Percentiles rank a stretch among this genome's conserved stretches.
Evolutionary conservation across 805 yeast genomes (phyloP).

Genomic region (Candida insectorum): DNA sequence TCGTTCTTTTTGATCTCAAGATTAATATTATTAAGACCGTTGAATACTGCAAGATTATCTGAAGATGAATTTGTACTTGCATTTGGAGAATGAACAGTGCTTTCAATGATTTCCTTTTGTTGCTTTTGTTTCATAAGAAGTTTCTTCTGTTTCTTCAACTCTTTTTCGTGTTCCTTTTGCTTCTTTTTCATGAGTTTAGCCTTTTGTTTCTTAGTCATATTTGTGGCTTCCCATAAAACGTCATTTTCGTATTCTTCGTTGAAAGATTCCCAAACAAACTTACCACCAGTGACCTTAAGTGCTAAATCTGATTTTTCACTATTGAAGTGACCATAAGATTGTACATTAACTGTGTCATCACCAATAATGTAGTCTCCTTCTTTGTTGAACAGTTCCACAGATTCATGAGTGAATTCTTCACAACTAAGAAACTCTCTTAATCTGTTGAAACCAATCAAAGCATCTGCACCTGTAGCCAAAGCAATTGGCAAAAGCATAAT

Average conservation of each 20-base stretch:
- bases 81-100: too few species aligned
- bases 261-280: slow-evolving; percentile 30
- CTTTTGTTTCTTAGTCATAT: slow-evolving; percentile 12
- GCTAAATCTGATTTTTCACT: slow-evolving; percentile 12
- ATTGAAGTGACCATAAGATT: too few species aligned
- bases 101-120: slow-evolving; percentile 3
- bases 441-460: slow-evolving; percentile 35
- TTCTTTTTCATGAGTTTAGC: slow-evolving; percentile 11
- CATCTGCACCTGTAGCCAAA: slow-evolving; percentile 44
- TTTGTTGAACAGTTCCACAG: slow-evolving; percentile 8
- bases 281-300: slow-evolving; percentile 23
- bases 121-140: slow-evolving; percentile 4
- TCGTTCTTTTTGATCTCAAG: slow-evolving; percentile 28
- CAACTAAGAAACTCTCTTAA: slow-evolving; percentile 23
- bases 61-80: too few species aligned
- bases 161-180: slow-evolving; percentile 9
- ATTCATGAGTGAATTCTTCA: slow-evolving; percentile 19
- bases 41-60: slow-evolving; percentile 14
- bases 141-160: slow-evolving; percentile 4
- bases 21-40: slow-evolving; percentile 32
- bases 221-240: slow-evolving; percentile 21
- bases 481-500: slow-evolving; percentile 43
- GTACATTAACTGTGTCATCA: too few species aligned
- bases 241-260: slow-evolving; percentile 21
- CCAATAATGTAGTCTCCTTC: slow-evolving; percentile 10